phyloP scores from a whole-genome alignment of 2,329 filamentous ascomycete species.

The Podosphaera aphanis region DNA sequence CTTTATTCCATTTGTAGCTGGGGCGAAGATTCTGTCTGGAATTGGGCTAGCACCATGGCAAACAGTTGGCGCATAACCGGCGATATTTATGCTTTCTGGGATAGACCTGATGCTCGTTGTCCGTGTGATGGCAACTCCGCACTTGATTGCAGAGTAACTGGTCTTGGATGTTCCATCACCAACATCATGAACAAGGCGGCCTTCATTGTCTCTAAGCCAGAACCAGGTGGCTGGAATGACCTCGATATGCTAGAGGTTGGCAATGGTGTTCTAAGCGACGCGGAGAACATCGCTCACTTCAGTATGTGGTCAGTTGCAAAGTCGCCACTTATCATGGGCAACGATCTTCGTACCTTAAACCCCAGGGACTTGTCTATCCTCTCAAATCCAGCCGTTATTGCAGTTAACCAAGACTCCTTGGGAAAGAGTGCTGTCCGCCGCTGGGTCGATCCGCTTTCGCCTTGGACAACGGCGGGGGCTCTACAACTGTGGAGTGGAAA shows the following conservation, averaged over 20 bases:
- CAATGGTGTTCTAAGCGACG: slow-evolving; percentile 17
- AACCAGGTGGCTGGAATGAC: slow-evolving; percentile 16
- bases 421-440: slow-evolving; percentile 20
- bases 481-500: slow-evolving; percentile 26
- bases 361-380: slow-evolving; percentile 18
- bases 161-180: slow-evolving; percentile 14
- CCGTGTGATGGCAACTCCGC: slow-evolving; percentile 19
- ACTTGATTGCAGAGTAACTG: slow-evolving; percentile 12
- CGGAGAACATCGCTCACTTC: slow-evolving; percentile 17
- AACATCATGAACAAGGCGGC: slow-evolving; percentile 12
- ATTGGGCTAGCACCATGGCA: slow-evolving; percentile 16
- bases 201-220: slow-evolving; percentile 13
- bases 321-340: slow-evolving; percentile 14
- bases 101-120: slow-evolving; percentile 19
- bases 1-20: slow-evolving; percentile 22
- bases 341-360: slow-evolving; percentile 14
- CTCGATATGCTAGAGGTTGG: slow-evolving; percentile 18
- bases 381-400: slow-evolving; percentile 21
- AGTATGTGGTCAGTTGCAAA: slow-evolving; percentile 13
- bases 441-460: slow-evolving; percentile 22
- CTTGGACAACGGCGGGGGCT: slow-evolving; percentile 20
- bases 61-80: slow-evolving; percentile 20
- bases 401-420: slow-evolving; percentile 20
- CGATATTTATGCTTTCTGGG: slow-evolving; percentile 19
- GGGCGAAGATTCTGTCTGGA: slow-evolving; percentile 24